Conservation (phyloP, 345 rosid genomes). For the Limnanthes douglasii region DNA sequence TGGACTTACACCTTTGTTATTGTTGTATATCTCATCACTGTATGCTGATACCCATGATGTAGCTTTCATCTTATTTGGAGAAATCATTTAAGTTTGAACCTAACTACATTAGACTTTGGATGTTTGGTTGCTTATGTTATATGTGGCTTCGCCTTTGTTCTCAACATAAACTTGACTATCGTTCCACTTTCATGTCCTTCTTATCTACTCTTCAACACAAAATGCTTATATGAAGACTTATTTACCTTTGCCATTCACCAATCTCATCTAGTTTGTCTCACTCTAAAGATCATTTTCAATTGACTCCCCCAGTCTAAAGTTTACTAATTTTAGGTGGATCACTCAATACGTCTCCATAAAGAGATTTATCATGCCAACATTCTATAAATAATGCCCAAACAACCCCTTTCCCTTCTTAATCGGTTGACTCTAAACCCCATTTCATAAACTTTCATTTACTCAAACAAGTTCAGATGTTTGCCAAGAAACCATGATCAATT, state of each 20-base stretch:
- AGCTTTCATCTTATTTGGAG: neutral
- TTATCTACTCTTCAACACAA: neutral
- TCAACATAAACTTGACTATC: neutral
- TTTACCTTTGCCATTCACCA: neutral
- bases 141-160: neutral
- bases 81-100: neutral
- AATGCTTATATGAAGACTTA: neutral
- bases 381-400: neutral
- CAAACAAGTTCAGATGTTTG: neutral
- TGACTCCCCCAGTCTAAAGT: neutral
- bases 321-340: neutral
- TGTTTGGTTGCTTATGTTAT: constrained; percentile 1
- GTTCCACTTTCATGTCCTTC: neutral
- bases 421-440: neutral
- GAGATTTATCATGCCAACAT: neutral
- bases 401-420: no score
- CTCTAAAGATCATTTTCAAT: neutral
- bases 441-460: neutral
- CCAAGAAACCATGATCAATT: neutral
- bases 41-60: neutral
- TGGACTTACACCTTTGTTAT: neutral
- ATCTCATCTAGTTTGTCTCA: no score
- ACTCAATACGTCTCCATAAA: neutral
- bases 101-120: constrained; percentile 1
- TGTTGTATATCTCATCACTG: neutral